These are phyloP conservation scores for Apiotrichum veenhuisii DNA, from an alignment of 1,284 basidiomycete genomes.

Conservation along the genomic window DNA sequence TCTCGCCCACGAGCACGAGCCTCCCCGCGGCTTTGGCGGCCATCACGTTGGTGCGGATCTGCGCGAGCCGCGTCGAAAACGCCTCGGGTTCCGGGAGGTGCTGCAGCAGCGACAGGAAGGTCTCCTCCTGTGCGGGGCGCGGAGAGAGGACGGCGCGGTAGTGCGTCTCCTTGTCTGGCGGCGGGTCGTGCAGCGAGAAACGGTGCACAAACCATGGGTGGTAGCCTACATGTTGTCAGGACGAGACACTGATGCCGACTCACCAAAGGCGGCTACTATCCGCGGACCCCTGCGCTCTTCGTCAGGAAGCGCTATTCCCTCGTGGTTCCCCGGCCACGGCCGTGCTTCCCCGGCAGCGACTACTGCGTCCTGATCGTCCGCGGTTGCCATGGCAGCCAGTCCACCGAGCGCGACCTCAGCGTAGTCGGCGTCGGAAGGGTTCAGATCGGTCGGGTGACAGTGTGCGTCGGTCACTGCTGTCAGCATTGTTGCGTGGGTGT, in stretches of 20 bases:
- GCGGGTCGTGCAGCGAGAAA: slow-evolving; percentile 33
- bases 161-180: slow-evolving; percentile 41
- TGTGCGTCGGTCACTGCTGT: slow-evolving; percentile 48
- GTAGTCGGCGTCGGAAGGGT: slow-evolving; percentile 13
- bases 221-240: slow-evolving; percentile 41
- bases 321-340: slow-evolving; percentile 6
- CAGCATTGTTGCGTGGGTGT: not conserved
- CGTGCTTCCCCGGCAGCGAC: slow-evolving; percentile 17
- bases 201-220: slow-evolving; percentile 54
- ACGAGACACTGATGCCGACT: slow-evolving; percentile 10
- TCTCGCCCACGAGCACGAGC: slow-evolving; percentile 51
- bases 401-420: slow-evolving; percentile 36
- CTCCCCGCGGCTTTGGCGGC: slow-evolving; percentile 19
- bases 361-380: slow-evolving; percentile 41
- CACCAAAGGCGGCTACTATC: slow-evolving; percentile 48
- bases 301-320: not conserved
- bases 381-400: slow-evolving; percentile 44
- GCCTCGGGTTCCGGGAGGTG: slow-evolving; percentile 41
- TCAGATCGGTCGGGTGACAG: slow-evolving; percentile 50
- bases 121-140: slow-evolving; percentile 13
- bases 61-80: slow-evolving; percentile 26
- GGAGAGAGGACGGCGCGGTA: slow-evolving; percentile 46
- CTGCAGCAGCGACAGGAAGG: slow-evolving; percentile 29
- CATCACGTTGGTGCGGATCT: slow-evolving; percentile 24
- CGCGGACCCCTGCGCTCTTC: not conserved